Evolutionary conservation across 176 grass and related monocot genomes (phyloP).

Genomic region (Pontederia crassipes): DNA sequence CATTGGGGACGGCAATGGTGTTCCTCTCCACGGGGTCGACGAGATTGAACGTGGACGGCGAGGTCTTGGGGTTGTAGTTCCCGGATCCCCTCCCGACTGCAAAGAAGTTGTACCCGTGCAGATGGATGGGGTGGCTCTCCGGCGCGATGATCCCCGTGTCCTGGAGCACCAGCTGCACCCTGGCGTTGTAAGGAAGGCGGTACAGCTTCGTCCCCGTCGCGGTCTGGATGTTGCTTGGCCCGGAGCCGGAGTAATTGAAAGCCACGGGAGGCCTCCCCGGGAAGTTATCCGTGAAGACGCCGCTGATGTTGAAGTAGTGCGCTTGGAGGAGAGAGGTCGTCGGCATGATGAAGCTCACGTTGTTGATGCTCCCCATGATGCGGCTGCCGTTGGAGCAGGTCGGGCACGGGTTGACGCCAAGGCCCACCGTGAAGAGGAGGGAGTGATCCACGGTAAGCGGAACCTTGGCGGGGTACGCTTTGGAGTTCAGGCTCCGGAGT

Average conservation of each 20-base stretch:
- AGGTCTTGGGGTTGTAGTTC: background rate
- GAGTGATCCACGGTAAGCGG: background rate
- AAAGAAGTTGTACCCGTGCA: constrained; percentile 1
- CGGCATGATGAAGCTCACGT: background rate
- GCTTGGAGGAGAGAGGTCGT: constrained; percentile 1
- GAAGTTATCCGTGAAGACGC: background rate
- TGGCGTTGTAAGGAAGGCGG: background rate
- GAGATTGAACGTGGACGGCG: background rate
- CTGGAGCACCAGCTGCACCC: background rate
- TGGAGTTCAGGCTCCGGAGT: background rate
- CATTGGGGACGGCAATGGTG: background rate
- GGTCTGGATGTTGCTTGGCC: background rate
- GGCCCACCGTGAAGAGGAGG: constrained; percentile 2
- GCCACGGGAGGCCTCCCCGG: background rate
- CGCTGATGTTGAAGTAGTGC: background rate
- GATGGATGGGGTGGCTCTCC: constrained; percentile 2
- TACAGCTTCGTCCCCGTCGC: background rate
- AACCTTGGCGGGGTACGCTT: background rate
- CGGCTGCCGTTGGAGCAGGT: constrained; percentile 1
- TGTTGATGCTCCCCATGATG: background rate
- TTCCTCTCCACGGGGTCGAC: background rate
- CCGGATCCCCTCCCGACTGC: background rate
- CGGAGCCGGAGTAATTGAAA: background rate
- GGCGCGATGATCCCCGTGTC: background rate
- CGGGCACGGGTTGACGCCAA: background rate